Conservation (phyloP, 2,329 filamentous ascomycete species). For the Juglanconis oblonga region DNA sequence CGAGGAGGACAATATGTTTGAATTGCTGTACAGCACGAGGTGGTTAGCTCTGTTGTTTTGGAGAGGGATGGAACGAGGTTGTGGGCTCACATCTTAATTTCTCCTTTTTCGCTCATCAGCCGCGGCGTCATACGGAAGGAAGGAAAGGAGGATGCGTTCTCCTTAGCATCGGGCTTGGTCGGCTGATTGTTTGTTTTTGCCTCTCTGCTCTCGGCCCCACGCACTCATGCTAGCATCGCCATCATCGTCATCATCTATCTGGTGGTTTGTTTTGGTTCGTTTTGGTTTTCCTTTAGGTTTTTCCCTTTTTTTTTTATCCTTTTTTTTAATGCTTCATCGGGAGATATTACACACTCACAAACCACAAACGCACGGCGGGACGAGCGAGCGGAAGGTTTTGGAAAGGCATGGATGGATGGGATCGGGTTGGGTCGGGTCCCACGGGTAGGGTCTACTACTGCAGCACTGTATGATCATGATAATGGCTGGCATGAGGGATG, state of each 20-base stretch:
- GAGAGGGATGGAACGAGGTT: neutral
- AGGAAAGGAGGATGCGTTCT: neutral
- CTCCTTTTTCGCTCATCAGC: neutral
- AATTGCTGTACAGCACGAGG: neutral
- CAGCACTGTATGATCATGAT: constrained; percentile 1
- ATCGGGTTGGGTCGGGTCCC: neutral
- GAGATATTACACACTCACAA: neutral
- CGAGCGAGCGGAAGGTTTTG: neutral
- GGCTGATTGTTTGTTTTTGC: neutral
- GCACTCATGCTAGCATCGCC: neutral
- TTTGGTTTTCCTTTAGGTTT: too few relatives aligned
- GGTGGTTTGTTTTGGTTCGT: too few relatives aligned
- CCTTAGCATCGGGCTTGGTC: neutral
- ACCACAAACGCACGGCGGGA: neutral
- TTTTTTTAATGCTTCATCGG: neutral
- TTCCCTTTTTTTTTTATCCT: too few relatives aligned
- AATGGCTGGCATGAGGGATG: constrained; percentile 2
- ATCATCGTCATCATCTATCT: neutral
- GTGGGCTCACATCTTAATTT: neutral
- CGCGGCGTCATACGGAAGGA: neutral
- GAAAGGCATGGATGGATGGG: neutral
- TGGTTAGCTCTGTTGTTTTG: neutral
- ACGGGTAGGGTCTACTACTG: neutral
- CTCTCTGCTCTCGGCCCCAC: neutral
- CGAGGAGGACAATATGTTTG: neutral